Evolutionary conservation across 371 early-diverging fungal genomes (phyloP), one percentile per base, ranked within the genome.

Genomic region (Lichtheimia ornata): DNA sequence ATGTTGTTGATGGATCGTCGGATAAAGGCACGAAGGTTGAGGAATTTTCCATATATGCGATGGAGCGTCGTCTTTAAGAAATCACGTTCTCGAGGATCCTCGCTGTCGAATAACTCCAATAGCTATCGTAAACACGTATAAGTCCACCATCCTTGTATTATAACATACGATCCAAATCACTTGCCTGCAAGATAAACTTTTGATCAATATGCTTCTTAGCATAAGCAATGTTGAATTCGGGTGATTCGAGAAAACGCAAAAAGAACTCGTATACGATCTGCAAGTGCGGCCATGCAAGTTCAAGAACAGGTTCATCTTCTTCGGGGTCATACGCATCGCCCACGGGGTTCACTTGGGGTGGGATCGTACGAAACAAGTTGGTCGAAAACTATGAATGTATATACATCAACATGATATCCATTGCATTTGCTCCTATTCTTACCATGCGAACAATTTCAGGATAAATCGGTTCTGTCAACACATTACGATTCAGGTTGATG

Each of bases 241-340:
- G 90, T 1, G 93, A 94, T 76, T 98, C 98, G 35, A 97, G 86
- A 71, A 96, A 97, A 49, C 97, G 86, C 53, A 98, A 81, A 73
- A 98, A 96, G 69, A 97, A 93, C 72, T 94, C 96, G 71, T 98
- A 98, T 4, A 98, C 97, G 47, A 96, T 89, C 67, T 94, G 95
- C 49, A 97, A 79, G 72, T 98, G 98, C 42, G 97, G 97, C 98
- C 98, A 98, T 4, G 95, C 94, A 25, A 89, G 67, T 70, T 98
- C 98, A 49, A 95, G 77, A 2, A 95, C 92, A 13, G 97, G 97
- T 66, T 98, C 98, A 73, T 98, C 98, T 72, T 98, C 98, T 74
- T 98, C 98, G 4, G 97, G 97, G 74, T 98, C 98, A 70, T 91
- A 98, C 2, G 94, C 95, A 66, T 97, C 98, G 27, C 95, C 97